Evolutionary conservation across 2,329 filamentous ascomycete genomes (phyloP).

Genomic region (Aspergillus novofumigatus): DNA sequence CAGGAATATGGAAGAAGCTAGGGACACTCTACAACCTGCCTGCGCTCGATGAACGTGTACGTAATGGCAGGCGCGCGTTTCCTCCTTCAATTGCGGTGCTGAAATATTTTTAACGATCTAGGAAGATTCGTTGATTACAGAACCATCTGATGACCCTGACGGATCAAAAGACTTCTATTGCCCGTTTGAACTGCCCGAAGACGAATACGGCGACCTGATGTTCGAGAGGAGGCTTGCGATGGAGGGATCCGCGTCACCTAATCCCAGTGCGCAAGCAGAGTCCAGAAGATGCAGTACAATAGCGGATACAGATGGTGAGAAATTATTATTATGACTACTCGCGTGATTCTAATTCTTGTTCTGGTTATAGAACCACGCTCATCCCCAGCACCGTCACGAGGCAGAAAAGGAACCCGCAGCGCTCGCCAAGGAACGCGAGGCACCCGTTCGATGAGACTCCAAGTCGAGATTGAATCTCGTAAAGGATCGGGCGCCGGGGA

Average conservation of each 20-base stretch:
- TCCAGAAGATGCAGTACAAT: slow-evolving; percentile 43
- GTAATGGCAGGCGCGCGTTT: slow-evolving; percentile 25
- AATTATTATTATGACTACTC: neutral
- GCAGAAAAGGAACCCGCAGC: slow-evolving; percentile 32
- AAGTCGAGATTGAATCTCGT: slow-evolving; percentile 35
- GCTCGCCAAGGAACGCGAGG: slow-evolving; percentile 32
- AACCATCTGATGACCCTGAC: slow-evolving; percentile 53
- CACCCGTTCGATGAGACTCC: slow-evolving; percentile 36
- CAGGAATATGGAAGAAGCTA: slow-evolving; percentile 88
- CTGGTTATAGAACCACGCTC: slow-evolving; percentile 38
- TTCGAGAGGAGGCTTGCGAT: slow-evolving; percentile 44
- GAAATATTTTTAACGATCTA: slow-evolving; percentile 22
- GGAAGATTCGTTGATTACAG: slow-evolving; percentile 54
- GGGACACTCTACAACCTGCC: slow-evolving; percentile 78
- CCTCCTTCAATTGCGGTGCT: neutral
- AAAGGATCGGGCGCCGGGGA: slow-evolving; percentile 29
- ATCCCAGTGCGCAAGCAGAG: slow-evolving; percentile 29
- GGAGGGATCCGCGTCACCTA: slow-evolving; percentile 41
- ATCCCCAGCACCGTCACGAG: slow-evolving; percentile 41
- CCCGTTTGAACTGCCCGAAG: slow-evolving; percentile 61
- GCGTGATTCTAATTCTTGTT: slow-evolving; percentile 1
- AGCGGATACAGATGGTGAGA: slow-evolving; percentile 46
- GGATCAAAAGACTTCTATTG: slow-evolving; percentile 54
- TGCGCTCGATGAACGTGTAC: slow-evolving; percentile 78
- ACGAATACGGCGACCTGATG: slow-evolving; percentile 47